Evolutionary conservation across 345 rosid species (phyloP).

Genomic region (Rhodamnia argentea): DNA sequence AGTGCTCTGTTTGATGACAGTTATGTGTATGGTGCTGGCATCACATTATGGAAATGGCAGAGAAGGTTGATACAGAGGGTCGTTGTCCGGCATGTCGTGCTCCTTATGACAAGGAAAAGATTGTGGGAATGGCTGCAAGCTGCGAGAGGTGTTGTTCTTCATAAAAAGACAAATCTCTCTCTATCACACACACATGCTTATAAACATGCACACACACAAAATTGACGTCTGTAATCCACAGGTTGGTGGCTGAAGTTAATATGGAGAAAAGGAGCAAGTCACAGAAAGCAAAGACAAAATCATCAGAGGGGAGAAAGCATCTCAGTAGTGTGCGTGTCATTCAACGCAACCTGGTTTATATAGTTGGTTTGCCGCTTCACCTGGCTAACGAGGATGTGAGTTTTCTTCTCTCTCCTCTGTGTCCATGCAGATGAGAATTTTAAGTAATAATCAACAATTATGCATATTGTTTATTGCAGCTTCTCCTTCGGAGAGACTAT

Average conservation of each 20-base stretch:
- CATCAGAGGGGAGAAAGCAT: slow-evolving; percentile 69
- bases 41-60: slow-evolving; percentile 93
- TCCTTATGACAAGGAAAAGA: slow-evolving; percentile 87
- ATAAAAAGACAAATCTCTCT: not conserved
- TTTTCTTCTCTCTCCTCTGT: not conserved
- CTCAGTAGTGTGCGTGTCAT: slow-evolving; percentile 76
- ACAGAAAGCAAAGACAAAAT: slow-evolving; percentile 53
- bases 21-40: slow-evolving; percentile 99
- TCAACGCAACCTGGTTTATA: slow-evolving; percentile 82
- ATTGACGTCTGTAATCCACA: not conserved
- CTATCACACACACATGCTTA: not conserved
- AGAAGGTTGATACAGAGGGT: slow-evolving; percentile 78
- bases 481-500: slow-evolving; percentile 66
- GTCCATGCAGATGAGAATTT: not conserved
- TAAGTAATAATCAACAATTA: not conserved
- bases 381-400: slow-evolving; percentile 87
- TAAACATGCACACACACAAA: not conserved
- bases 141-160: slow-evolving; percentile 54
- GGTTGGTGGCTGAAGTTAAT: slow-evolving; percentile 61
- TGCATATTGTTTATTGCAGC: slow-evolving; percentile 25
- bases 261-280: slow-evolving; percentile 56
- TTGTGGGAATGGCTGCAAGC: slow-evolving; percentile 67
- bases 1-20: slow-evolving; percentile 16
- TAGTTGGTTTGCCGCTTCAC: slow-evolving; percentile 82
- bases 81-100: slow-evolving; percentile 91